These are phyloP conservation scores for Aureobasidium sp. DNA, from an alignment of 2,329 filamentous ascomycete genomes.

Conservation along the genomic window DNA sequence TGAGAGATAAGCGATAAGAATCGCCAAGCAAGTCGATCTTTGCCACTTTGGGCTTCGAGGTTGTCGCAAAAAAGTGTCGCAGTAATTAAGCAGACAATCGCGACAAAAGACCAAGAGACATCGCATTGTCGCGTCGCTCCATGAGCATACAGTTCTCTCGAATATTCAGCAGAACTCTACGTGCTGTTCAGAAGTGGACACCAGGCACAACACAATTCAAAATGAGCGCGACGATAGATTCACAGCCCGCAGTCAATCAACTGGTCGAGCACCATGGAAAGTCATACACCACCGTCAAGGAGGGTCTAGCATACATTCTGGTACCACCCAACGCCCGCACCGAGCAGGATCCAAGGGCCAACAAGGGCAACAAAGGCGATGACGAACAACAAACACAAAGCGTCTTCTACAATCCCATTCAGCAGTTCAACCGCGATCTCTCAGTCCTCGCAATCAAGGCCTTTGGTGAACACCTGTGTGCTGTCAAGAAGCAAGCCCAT, in stretches of 20 bases:
- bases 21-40: neutral
- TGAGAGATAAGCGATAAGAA: neutral
- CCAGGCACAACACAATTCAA: neutral
- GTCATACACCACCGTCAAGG: slow-evolving; percentile 50
- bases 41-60: neutral
- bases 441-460: slow-evolving; percentile 88
- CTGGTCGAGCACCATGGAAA: slow-evolving; percentile 29
- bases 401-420: slow-evolving; percentile 98
- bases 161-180: neutral
- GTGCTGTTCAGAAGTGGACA: neutral
- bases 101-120: neutral
- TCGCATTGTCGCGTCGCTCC: neutral
- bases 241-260: slow-evolving; percentile 26
- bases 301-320: slow-evolving; percentile 62
- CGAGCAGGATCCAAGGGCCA: slow-evolving; percentile 38
- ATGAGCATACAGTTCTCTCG: neutral
- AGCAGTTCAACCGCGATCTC: slow-evolving; percentile 96
- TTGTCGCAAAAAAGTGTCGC: slow-evolving; percentile 12
- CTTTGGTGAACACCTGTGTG: slow-evolving; percentile 61
- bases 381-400: slow-evolving; percentile 57
- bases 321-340: slow-evolving; percentile 49
- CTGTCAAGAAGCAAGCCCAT: slow-evolving; percentile 19
- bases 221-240: slow-evolving; percentile 17
- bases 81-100: neutral
- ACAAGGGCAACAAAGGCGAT: slow-evolving; percentile 33